These are phyloP conservation scores for Bruguiera parviflora DNA, from an alignment of 345 rosid species.

Conservation along the genomic window DNA sequence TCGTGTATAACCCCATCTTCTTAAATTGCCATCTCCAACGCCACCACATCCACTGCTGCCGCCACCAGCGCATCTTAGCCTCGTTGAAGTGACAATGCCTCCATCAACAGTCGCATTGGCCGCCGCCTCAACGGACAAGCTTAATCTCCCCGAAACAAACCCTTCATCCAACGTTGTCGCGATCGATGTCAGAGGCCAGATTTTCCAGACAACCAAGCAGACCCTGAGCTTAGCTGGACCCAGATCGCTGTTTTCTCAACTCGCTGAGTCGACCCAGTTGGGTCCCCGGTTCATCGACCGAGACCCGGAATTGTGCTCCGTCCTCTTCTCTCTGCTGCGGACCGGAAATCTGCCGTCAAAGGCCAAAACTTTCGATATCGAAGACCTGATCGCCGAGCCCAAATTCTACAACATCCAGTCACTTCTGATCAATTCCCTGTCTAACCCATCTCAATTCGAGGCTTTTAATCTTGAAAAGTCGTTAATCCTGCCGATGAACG, in stretches of 20 bases:
- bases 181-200: constrained; percentile 72
- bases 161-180: constrained; percentile 25
- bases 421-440: constrained; percentile 48
- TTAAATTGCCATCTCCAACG: too few species aligned
- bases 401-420: constrained; percentile 65
- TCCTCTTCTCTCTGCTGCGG: constrained; percentile 71
- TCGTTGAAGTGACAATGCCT: constrained; percentile 2
- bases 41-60: neutral
- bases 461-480: constrained; percentile 70
- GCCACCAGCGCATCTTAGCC: neutral
- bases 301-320: constrained; percentile 76
- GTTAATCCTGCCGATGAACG: constrained; percentile 46
- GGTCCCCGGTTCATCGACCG: constrained; percentile 64
- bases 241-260: constrained; percentile 50
- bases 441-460: constrained; percentile 68
- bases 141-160: constrained; percentile 3
- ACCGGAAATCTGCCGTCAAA: constrained; percentile 76
- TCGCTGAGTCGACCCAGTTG: constrained; percentile 41
- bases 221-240: constrained; percentile 66
- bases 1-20: too few species aligned
- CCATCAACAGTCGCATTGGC: constrained; percentile 8
- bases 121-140: neutral
- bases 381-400: constrained; percentile 76
- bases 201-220: constrained; percentile 77
- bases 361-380: constrained; percentile 54